These are phyloP conservation scores for Paraglomus occultum DNA, from an alignment of 192 early-diverging fungal species.

Conservation along the genomic window DNA sequence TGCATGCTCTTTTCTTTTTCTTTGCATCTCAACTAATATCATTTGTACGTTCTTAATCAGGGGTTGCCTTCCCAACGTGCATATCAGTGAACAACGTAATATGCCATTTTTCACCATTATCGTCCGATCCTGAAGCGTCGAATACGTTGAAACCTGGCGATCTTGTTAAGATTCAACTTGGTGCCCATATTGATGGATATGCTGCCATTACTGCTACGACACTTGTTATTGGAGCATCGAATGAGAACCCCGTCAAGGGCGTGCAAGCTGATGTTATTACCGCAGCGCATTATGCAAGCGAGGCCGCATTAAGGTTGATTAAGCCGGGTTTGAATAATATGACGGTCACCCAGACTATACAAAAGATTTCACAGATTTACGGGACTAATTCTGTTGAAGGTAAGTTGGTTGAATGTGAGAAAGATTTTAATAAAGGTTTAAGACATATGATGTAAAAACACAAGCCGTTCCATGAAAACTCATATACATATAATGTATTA, in stretches of 20 bases:
- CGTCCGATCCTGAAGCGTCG: constrained; percentile 61
- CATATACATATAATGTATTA: neutral
- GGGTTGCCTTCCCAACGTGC: constrained; percentile 86
- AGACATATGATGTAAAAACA: no score
- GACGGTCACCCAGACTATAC: constrained; percentile 73
- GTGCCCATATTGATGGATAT: constrained; percentile 92
- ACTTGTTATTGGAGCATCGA: constrained; percentile 78
- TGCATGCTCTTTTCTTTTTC: neutral
- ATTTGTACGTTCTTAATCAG: constrained; percentile 32
- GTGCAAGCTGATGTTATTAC: constrained; percentile 83
- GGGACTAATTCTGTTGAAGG: constrained; percentile 89
- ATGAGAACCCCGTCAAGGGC: constrained; percentile 76
- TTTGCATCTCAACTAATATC: neutral
- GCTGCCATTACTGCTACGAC: constrained; percentile 80
- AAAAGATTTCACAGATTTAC: constrained; percentile 78
- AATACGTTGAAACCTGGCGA: constrained; percentile 71
- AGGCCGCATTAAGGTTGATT: constrained; percentile 83
- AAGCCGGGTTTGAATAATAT: constrained; percentile 74
- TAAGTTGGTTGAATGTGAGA: neutral
- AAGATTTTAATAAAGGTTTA: no score
- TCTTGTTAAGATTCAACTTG: constrained; percentile 87
- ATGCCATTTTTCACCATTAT: constrained; percentile 83
- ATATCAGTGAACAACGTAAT: constrained; percentile 82
- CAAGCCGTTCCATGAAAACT: neutral
- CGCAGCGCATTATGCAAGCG: constrained; percentile 81